Evolutionary conservation across 2,329 filamentous ascomycete genomes (phyloP).

Genomic region (Aspergillus felis): DNA sequence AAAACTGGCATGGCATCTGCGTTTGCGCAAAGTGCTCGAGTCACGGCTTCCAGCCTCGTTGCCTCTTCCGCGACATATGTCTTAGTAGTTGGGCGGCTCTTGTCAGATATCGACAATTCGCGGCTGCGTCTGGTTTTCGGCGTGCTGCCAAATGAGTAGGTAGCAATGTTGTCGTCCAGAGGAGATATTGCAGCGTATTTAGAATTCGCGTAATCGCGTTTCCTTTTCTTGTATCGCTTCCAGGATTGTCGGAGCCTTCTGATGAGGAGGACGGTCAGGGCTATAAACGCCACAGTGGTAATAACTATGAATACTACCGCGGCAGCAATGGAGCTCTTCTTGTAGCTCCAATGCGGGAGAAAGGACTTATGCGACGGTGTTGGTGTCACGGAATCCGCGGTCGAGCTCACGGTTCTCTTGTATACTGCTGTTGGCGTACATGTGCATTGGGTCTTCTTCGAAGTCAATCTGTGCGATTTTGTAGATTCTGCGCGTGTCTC

Average conservation of each 20-base stretch:
- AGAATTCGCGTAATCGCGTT: constrained; percentile 13
- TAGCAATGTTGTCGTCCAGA: constrained; percentile 18
- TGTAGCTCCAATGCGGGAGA: constrained; percentile 15
- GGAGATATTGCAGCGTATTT: constrained; percentile 14
- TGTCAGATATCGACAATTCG: constrained; percentile 28
- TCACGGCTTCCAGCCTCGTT: constrained; percentile 5
- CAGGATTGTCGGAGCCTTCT: constrained; percentile 14
- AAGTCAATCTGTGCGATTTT: neutral
- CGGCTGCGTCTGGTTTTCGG: constrained; percentile 16
- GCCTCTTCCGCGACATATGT: constrained; percentile 19
- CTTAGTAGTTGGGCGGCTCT: constrained; percentile 22
- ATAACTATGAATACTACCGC: constrained; percentile 21
- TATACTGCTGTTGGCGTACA: neutral
- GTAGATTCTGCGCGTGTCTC: neutral
- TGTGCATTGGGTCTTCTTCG: neutral
- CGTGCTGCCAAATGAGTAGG: constrained; percentile 11
- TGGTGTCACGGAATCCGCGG: neutral
- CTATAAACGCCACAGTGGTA: constrained; percentile 15
- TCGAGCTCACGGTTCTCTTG: neutral
- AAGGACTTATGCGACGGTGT: constrained; percentile 3
- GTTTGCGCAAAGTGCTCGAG: constrained; percentile 10
- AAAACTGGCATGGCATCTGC: constrained; percentile 3
- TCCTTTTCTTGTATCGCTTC: constrained; percentile 12
- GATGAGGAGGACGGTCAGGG: constrained; percentile 20
- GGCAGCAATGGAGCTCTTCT: constrained; percentile 25